Base-by-base conservation (phyloP, 192 early-diverging fungal genomes). In the Coemansia guatemalensis region DNA sequence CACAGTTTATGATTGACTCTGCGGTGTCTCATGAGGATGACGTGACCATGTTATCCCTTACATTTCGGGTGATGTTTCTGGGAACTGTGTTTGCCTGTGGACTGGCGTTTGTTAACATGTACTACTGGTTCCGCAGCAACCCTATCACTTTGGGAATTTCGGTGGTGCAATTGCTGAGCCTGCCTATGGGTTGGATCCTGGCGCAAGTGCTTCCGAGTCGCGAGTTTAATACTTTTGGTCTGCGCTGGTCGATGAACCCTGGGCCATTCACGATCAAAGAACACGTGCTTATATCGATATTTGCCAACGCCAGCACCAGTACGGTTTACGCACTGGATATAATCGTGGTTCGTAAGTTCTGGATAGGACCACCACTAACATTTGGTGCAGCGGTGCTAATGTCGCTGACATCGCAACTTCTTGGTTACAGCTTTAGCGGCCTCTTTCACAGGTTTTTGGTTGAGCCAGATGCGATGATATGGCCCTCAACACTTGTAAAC, bases 181-280 rank as follows among this genome's bases (percentile, higher is more conserved):
- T 90, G 48, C 89, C 93, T 25, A 64, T 85, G 2, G 93, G 93
- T 0, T 68, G 74, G 26, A 50, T 87, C 22, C 64, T 89, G 44
- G 88, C 86, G 9, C 67, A 67, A n/a, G 66, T 85, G 17, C 62
- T 91, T 27, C 88, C 90, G 1, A 62, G 68, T 5, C 67, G 57
- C 25, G 66, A 64, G 4, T 70, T 88, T 61, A 55, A 48, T 14
- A 12, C 77, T 5, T 83, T 84, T 52, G 74, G 83, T 3, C 24
- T 32, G 23, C 44, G 39, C 3, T 74, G 72, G 72, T 48, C 66
- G 4, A 78, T 92, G 29, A 94, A 94, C 67, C 87, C 89, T 1
- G 90, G 92, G 1, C 90, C 86, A 22, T 94, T 93, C 74, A 85
- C 75, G 30, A 83, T 92, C 62, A 94, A 94, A 67, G 93, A 93